phyloP scores from a whole-genome alignment of 2,329 filamentous ascomycete species.

The Cadophora luteo-olivacea region DNA sequence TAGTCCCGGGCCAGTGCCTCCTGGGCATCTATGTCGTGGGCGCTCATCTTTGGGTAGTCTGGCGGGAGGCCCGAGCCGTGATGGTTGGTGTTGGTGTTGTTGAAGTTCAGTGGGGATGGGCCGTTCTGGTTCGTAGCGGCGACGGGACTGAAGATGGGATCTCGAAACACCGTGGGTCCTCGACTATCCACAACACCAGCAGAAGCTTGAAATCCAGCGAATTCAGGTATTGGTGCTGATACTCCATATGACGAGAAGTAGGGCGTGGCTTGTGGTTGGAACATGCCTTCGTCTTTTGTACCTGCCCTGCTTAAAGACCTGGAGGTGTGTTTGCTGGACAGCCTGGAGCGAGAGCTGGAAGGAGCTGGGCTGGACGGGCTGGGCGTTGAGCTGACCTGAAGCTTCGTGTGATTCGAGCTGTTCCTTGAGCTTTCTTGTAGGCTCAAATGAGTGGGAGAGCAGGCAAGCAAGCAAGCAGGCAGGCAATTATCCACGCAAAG shows the following conservation, averaged over 20 bases:
- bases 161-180: constrained; percentile 36
- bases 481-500: neutral
- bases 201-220: neutral
- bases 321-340: constrained; percentile 1
- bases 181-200: constrained; percentile 28
- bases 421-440: neutral
- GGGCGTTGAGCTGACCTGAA: neutral
- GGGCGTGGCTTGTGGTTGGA: constrained; percentile 4
- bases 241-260: neutral
- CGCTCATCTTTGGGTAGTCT: constrained; percentile 38
- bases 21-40: constrained; percentile 53
- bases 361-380: neutral
- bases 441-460: neutral
- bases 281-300: neutral
- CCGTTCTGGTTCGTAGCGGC: constrained; percentile 20
- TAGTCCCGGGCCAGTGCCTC: constrained; percentile 66
- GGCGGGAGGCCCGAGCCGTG: constrained; percentile 24
- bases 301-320: constrained; percentile 2
- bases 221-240: neutral
- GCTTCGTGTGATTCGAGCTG: neutral
- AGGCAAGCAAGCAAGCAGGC: neutral
- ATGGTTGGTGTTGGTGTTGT: constrained; percentile 17
- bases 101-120: constrained; percentile 18
- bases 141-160: constrained; percentile 38
- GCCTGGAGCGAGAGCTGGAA: neutral